These are phyloP conservation scores for Desmodesmus armatus DNA, from an alignment of 139 green algal species.

Conservation along the genomic window DNA sequence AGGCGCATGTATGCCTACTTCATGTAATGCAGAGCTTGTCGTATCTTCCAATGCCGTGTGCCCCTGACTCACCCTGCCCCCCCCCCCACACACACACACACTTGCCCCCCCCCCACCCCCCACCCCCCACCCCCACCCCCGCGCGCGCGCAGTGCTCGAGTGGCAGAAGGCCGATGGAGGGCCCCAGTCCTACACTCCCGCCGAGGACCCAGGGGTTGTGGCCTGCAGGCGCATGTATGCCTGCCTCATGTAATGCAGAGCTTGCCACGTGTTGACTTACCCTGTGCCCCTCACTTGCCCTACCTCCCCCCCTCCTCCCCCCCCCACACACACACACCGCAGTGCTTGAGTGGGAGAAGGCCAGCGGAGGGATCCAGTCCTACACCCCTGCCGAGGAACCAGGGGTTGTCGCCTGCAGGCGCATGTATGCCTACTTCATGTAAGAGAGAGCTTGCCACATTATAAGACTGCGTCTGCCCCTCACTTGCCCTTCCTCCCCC, in stretches of 20 bases:
- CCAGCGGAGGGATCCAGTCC: slow-evolving; percentile 37
- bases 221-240: slow-evolving; percentile 45
- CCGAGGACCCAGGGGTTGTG: slow-evolving; percentile 59
- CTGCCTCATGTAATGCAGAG: slow-evolving; percentile 26
- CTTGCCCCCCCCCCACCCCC: no score
- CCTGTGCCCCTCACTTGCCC: no score
- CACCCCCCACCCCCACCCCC: no score
- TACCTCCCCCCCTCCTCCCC: no score
- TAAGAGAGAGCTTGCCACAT: background rate
- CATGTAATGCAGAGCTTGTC: background rate
- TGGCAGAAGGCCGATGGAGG: slow-evolving; percentile 56
- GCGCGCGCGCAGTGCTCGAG: slow-evolving; percentile 59
- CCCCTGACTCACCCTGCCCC: no score
- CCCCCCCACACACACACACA: no score
- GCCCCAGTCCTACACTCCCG: slow-evolving; percentile 30
- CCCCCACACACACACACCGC: no score
- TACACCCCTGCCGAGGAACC: slow-evolving; percentile 52
- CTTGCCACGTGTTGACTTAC: background rate
- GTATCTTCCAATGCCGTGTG: no score
- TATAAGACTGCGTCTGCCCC: background rate
- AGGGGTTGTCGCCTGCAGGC: slow-evolving; percentile 48
- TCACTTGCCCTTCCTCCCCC: background rate
- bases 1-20: slow-evolving; percentile 51
- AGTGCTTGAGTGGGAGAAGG: slow-evolving; percentile 64
- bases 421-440: slow-evolving; percentile 59